Base-by-base conservation (phyloP, 257 asterid species). In the Fraxinus americana region DNA sequence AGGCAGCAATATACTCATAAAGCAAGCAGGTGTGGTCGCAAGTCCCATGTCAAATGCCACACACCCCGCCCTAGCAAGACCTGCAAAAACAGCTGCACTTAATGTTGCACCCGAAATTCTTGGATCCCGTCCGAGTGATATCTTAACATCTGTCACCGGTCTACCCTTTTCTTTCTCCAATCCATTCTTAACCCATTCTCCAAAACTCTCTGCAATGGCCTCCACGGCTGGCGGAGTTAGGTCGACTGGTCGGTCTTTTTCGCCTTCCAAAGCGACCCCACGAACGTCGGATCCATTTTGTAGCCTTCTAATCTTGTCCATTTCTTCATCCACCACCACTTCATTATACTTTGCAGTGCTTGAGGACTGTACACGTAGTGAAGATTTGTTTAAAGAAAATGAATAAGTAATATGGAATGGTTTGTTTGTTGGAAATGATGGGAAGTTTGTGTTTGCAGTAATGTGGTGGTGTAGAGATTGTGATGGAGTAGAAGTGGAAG, bases 241-340 rank as follows among this genome's bases (percentile, higher is more conserved):
- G 84, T 91, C 89, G 19, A 91, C 92, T 43, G 73, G 65, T 71
- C 98, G 82, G 45, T 96, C 98, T 30, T 90, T 92, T 79, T 94
- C 98, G 35, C 98, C 97, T 16, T 84, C 89, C 82, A 90, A 11
- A 10, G 98, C 98, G 50, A 94, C 97, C 74, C 98, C 98, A 0
- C 98, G 96, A 61, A 94, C 97, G 76, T 92, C 98, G 4, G 98
- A 91, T 1, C 98, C 98, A 65, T 94, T 94, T 45, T 94, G 98
- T 27, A 94, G 88, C 81, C 98, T 75, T 82, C 91, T 77, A 10
- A 94, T 94, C 83, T 70, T 87, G 73, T 85, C 98, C 95, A 89
- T 84, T 61, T 94, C 98, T 48, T 94, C 98, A 19, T 94, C 96
- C 77, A 66, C 86, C 72, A 73, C 83, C 72, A 83, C 90, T 61